Conservation (phyloP, 495 filamentous ascomycete genomes). For the Hypoxylon fuscum region DNA sequence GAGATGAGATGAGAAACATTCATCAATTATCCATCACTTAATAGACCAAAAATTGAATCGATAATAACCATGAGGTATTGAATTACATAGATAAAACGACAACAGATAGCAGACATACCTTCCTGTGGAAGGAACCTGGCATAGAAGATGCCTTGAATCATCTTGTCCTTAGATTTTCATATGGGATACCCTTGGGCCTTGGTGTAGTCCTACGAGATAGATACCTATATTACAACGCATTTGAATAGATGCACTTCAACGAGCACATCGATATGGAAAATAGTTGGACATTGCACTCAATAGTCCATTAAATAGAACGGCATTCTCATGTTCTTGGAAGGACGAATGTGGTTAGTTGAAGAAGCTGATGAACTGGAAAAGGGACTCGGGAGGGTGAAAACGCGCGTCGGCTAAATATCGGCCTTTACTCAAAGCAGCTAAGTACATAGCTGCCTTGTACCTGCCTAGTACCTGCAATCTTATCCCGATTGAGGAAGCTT, state of each 20-base stretch:
- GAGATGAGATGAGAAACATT: neutral
- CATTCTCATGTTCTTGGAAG: slow-evolving; percentile 7
- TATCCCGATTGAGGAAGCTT: slow-evolving; percentile 27
- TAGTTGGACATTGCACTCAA: neutral
- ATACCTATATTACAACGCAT: too few relatives aligned
- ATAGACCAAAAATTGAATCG: too few relatives aligned
- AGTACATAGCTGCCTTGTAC: neutral
- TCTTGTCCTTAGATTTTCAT: slow-evolving; percentile 41
- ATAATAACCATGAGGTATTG: too few relatives aligned
- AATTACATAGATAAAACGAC: too few relatives aligned
- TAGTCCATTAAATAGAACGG: slow-evolving; percentile 1
- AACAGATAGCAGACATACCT: slow-evolving; percentile 62
- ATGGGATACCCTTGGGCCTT: neutral
- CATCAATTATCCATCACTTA: too few relatives aligned
- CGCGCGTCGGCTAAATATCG: slow-evolving; percentile 26
- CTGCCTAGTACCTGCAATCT: slow-evolving; percentile 12
- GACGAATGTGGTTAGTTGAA: slow-evolving; percentile 15
- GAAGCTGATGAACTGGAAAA: neutral
- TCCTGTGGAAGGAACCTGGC: slow-evolving; percentile 89
- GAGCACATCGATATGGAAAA: too few relatives aligned
- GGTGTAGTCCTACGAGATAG: too few relatives aligned
- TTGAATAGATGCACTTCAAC: too few relatives aligned
- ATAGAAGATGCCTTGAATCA: slow-evolving; percentile 97
- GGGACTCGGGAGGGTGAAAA: neutral
- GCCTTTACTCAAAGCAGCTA: slow-evolving; percentile 7